Evolutionary conservation across 768 basidiomycete species (phyloP).

Genomic region (Exidia glandulosa): DNA sequence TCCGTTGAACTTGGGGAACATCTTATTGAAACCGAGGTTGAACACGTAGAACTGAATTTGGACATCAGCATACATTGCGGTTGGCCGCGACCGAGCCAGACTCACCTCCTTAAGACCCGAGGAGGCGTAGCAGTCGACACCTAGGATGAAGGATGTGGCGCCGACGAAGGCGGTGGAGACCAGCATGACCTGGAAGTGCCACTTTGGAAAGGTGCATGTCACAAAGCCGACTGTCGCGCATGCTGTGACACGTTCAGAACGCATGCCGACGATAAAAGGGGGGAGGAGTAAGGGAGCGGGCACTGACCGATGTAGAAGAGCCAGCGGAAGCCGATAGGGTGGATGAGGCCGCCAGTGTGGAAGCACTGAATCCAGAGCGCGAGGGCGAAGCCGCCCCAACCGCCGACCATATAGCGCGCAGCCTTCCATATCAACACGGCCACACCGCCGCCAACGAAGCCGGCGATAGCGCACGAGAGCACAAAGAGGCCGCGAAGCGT

Average conservation of each 20-base stretch:
- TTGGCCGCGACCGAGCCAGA: conserved; percentile 5
- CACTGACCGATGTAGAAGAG: conserved; percentile 72
- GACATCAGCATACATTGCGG: conserved; percentile 7
- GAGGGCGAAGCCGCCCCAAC: conserved; percentile 78
- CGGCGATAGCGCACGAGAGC: conserved; percentile 67
- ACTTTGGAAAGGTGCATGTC: conserved; percentile 72
- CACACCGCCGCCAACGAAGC: conserved; percentile 71
- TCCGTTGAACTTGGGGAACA: conserved; percentile 68
- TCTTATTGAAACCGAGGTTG: conserved; percentile 75
- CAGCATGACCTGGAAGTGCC: conserved; percentile 81
- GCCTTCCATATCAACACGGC: conserved; percentile 91
- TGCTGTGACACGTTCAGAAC: conserved; percentile 28
- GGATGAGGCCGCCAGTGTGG: conserved; percentile 70
- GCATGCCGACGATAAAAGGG: conserved; percentile 3
- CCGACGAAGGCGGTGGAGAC: conserved; percentile 84
- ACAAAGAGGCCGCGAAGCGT: conserved; percentile 86
- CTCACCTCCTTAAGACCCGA: conserved; percentile 85
- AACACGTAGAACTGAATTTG: conserved; percentile 76
- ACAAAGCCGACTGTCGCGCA: conserved; percentile 71
- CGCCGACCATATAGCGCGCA: conserved; percentile 64
- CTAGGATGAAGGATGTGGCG: conserved; percentile 80
- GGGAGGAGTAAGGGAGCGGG: conserved; percentile 6
- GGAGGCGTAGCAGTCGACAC: conserved; percentile 88
- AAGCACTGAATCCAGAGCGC: conserved; percentile 84
- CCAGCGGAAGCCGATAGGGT: conserved; percentile 71